Evolutionary conservation across 192 early-diverging fungal species (phyloP).

Genomic region (Coemansia sp.): DNA sequence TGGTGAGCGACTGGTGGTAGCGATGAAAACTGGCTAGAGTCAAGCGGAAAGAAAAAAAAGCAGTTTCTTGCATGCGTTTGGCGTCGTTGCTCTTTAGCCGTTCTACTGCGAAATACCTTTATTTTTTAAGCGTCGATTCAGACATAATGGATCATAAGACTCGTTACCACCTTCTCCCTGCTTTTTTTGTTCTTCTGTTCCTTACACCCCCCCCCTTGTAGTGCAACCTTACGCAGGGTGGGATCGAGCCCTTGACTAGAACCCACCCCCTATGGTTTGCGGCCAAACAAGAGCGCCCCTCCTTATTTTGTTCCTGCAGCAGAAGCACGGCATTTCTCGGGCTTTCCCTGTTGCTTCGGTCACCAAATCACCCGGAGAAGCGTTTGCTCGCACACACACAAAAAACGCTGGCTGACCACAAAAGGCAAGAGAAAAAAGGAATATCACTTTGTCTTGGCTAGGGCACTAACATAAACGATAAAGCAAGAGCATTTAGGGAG

Average conservation of each 20-base stretch:
- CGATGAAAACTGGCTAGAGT: neutral
- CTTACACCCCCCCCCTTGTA: neutral
- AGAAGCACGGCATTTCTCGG: conserved; percentile 19
- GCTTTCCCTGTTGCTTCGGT: conserved; percentile 41
- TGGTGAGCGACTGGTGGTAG: no score
- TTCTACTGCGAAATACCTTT: conserved; percentile 9
- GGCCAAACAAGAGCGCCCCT: neutral
- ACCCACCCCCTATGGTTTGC: neutral
- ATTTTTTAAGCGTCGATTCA: neutral
- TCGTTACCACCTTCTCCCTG: neutral
- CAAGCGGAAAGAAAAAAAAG: neutral
- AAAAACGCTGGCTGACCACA: neutral
- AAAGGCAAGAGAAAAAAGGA: neutral
- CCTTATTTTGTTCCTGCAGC: neutral
- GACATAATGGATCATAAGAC: conserved; percentile 7
- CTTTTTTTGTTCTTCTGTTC: neutral
- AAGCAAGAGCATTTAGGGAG: neutral
- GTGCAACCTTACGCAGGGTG: neutral
- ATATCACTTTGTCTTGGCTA: neutral
- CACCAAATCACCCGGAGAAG: conserved; percentile 54
- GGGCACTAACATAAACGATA: neutral
- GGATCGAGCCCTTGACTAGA: neutral
- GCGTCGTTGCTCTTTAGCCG: conserved; percentile 3
- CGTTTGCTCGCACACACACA: neutral
- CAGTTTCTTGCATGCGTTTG: neutral